These are phyloP conservation scores for Claviceps monticola DNA, from an alignment of 2,329 filamentous ascomycete species.

Conservation along the genomic window DNA sequence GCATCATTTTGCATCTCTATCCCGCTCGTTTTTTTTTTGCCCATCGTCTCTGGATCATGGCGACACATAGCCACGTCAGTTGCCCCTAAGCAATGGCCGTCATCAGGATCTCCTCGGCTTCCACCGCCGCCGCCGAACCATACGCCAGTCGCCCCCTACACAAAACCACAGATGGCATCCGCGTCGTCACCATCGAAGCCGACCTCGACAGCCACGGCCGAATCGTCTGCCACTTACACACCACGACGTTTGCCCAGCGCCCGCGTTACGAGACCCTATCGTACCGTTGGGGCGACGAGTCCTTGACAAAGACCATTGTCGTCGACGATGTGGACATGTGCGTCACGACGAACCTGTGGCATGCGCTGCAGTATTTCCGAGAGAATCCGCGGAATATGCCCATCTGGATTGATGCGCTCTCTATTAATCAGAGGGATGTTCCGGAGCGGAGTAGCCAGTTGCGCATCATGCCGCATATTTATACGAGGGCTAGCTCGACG, in stretches of 20 bases:
- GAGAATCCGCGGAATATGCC: background rate
- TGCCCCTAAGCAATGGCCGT: background rate
- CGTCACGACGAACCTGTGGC: conserved; percentile 8
- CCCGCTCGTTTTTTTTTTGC: background rate
- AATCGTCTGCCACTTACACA: conserved; percentile 2
- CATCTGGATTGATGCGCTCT: conserved; percentile 11
- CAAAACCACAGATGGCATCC: conserved; percentile 5
- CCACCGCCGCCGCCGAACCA: background rate
- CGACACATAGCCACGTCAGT: no score
- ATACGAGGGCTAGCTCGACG: conserved; percentile 7
- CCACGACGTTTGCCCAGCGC: conserved; percentile 4
- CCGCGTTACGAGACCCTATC: conserved; percentile 10
- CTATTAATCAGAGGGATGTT: conserved; percentile 9
- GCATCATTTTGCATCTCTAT: background rate
- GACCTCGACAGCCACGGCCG: conserved; percentile 1
- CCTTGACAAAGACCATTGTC: conserved; percentile 4
- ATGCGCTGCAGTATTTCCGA: conserved; percentile 7
- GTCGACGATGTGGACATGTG: conserved; percentile 3
- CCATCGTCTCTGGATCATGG: background rate
- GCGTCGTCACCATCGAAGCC: conserved; percentile 5
- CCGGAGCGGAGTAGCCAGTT: conserved; percentile 9
- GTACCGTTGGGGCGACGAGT: conserved; percentile 10
- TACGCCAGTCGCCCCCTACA: conserved; percentile 4
- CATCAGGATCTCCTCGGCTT: background rate
- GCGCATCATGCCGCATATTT: conserved; percentile 12